These are phyloP conservation scores for Mycosphaerelloides madeirae DNA, from an alignment of 2,329 filamentous ascomycete genomes.

Conservation along the genomic window DNA sequence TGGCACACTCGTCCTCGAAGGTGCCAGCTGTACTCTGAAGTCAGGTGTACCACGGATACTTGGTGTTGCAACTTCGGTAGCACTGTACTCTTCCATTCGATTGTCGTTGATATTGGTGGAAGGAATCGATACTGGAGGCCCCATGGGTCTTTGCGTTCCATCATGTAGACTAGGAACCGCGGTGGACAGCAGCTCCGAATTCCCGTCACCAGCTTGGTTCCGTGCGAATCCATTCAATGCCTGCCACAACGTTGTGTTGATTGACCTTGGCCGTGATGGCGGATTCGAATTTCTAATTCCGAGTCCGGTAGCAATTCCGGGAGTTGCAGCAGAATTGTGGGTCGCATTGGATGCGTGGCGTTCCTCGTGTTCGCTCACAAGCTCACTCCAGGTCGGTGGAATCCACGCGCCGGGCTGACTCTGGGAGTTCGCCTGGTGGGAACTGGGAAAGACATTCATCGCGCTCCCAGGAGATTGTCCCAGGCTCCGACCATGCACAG, in stretches of 20 bases:
- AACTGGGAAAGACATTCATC: slow-evolving; percentile 3
- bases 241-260: slow-evolving; percentile 32
- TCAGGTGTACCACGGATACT: slow-evolving; percentile 42
- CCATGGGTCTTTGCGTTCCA: slow-evolving; percentile 22
- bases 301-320: slow-evolving; percentile 19
- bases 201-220: slow-evolving; percentile 26
- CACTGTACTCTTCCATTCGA: slow-evolving; percentile 40
- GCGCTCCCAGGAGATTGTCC: slow-evolving; percentile 1
- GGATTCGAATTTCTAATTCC: slow-evolving; percentile 22
- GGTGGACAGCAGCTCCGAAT: slow-evolving; percentile 29
- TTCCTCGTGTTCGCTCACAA: slow-evolving; percentile 8
- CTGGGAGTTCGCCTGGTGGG: slow-evolving; percentile 6
- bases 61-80: slow-evolving; percentile 46
- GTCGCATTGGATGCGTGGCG: neutral
- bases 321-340: neutral
- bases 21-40: slow-evolving; percentile 11
- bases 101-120: slow-evolving; percentile 10
- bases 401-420: slow-evolving; percentile 9
- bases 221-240: slow-evolving; percentile 34
- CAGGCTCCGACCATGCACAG: neutral
- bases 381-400: slow-evolving; percentile 21
- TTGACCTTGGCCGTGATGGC: slow-evolving; percentile 21
- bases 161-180: slow-evolving; percentile 29
- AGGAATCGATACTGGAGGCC: slow-evolving; percentile 28
- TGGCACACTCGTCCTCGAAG: neutral